Evolutionary conservation across 148 eudicot species (phyloP).

Genomic region (Rhododendron mucronatum): DNA sequence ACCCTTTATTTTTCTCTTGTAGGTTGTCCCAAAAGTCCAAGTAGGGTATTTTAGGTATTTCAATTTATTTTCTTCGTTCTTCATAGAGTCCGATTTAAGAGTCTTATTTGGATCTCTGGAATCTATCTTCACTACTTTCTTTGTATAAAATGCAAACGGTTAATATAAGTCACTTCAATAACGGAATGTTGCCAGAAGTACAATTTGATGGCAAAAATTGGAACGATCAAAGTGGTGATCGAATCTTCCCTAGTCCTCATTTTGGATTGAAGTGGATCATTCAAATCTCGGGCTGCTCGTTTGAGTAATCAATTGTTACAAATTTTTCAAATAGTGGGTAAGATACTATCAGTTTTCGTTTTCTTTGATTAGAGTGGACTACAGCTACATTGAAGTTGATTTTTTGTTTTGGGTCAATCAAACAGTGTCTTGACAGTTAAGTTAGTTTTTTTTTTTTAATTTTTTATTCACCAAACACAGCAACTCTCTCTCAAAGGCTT

Average conservation of each 20-base stretch:
- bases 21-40: too few relatives aligned
- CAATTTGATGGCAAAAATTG: neutral
- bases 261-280: too few relatives aligned
- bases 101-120: constrained; percentile 18
- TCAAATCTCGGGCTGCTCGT: too few relatives aligned
- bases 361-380: too few relatives aligned
- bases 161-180: constrained; percentile 13
- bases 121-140: constrained; percentile 15
- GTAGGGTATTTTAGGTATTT: neutral
- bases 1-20: neutral
- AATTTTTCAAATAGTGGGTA: too few relatives aligned
- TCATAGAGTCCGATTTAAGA: neutral
- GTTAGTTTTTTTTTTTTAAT: too few relatives aligned
- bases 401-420: too few relatives aligned
- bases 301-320: too few relatives aligned
- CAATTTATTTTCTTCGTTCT: neutral
- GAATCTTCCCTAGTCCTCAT: too few relatives aligned
- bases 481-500: neutral
- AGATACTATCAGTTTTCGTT: too few relatives aligned
- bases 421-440: neutral
- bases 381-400: too few relatives aligned
- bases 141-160: constrained; percentile 38
- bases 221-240: neutral
- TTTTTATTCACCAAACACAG: neutral
- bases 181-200: too few relatives aligned